Percentiles rank a stretch among this genome's conserved stretches.
Evolutionary conservation across 2,329 filamentous ascomycete species (phyloP).

Genomic region (Corynespora cassiicola): DNA sequence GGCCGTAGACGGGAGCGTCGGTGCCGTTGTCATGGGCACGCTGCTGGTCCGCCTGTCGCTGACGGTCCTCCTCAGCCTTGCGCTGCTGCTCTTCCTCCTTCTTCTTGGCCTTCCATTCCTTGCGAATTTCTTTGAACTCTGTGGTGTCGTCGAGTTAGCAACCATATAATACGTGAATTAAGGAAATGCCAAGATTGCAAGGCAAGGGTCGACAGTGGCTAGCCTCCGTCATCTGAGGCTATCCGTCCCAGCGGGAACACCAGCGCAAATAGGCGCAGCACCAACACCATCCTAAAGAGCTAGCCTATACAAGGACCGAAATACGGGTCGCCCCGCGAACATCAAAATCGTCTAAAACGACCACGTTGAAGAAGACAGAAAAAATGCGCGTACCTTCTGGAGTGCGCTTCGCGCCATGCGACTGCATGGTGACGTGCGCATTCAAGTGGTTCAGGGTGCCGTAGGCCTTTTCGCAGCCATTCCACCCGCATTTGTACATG

Average conservation of each 20-base stretch:
- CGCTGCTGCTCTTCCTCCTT: conserved; percentile 95
- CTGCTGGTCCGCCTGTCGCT: conserved; percentile 68
- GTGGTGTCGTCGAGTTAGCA: conserved; percentile 45
- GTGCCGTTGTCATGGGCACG: conserved; percentile 61
- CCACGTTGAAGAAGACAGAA: conserved; percentile 14
- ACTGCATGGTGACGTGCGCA: conserved; percentile 98
- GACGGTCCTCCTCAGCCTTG: conserved; percentile 87
- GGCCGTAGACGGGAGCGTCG: conserved; percentile 54
- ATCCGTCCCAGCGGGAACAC: conserved; percentile 59
- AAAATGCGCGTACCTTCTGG: conserved; percentile 80
- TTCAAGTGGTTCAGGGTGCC: conserved; percentile 97
- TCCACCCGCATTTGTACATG: conserved; percentile 99
- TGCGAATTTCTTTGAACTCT: conserved; percentile 99
- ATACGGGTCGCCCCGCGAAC: conserved; percentile 24
- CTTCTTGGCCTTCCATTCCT: conserved; percentile 99
- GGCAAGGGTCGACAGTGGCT: conserved; percentile 47
- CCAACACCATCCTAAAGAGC: conserved; percentile 48
- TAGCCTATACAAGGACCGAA: conserved; percentile 37
- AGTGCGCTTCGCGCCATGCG: conserved; percentile 90
- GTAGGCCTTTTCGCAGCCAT: conserved; percentile 98
- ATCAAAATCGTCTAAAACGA: too few species aligned
- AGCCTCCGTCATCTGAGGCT: conserved; percentile 55
- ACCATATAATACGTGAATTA: conserved; percentile 27
- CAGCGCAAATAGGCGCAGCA: conserved; percentile 57
- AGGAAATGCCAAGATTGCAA: conserved; percentile 40